Base-by-base conservation (phyloP, 2,329 filamentous ascomycete species). In the Scedosporium boydii region DNA sequence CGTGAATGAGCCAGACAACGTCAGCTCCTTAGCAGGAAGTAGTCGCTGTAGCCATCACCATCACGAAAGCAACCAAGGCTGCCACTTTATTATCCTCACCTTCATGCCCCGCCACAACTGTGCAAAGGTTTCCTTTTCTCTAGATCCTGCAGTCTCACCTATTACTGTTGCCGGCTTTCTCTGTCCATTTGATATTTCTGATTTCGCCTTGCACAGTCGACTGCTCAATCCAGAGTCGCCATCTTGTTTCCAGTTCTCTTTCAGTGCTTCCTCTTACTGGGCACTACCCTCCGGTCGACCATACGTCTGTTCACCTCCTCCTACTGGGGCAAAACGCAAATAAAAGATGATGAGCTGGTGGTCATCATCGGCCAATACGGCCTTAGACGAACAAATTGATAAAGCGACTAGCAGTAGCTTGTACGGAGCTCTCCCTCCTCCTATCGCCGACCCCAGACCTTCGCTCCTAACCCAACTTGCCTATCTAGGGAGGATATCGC, bases 361-460 rank as follows among this genome's bases (percentile, higher is more conserved):
- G 93, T 98, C 96, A 74, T 90, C 89, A 68, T 93, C 91, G 74
- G 85, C 87, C 77, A 91, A 91, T 76, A 90, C 88, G 72, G 91
- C 92, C 77, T 83, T 99, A 77, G 95, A 99, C 76, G 93, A 96
- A 78, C 95, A 98, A 82, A 89, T 99, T 71, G 93, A 97, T 75
- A 91, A 89, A 76, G 95, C 95, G 60, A 99, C 95, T 16, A 88
- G 90, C 67, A 96, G 91, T 72, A 98, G 93, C 76, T 82, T 99
- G 89, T 96, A 85, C 66, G 87, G 4, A 57, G 10, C 60, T 27
- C 12, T 41, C 51, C n/a, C 21, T 63, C 62, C 65, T 55, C 46
- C 29, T 62, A 56, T 66, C 23, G 44, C 16, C 41, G 26, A 57
- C 26, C n/a, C 53, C 41, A 44, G n/a, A 42, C 42, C 61, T 63